phyloP scores from a whole-genome alignment of 1,139 yeast genomes.

The Pichia sp. region DNA sequence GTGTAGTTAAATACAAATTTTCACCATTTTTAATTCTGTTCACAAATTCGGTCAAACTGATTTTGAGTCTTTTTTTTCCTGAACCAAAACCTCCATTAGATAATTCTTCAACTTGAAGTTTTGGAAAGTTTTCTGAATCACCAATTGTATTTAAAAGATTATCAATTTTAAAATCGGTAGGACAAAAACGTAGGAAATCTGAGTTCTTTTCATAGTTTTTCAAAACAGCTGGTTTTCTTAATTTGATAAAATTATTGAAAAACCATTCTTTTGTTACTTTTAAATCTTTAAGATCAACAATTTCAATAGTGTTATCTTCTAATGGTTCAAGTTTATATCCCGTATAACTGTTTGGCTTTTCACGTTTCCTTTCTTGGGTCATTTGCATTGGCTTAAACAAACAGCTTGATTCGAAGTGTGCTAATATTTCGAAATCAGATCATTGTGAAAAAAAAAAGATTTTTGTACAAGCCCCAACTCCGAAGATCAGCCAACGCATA shows the following conservation, averaged over 20 bases:
- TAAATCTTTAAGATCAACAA: constrained; percentile 9
- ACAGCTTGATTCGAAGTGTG: too few species aligned
- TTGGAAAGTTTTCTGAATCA: constrained; percentile 20
- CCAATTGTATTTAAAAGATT: constrained; percentile 30
- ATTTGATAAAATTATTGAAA: constrained; percentile 11
- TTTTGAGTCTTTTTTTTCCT: constrained; percentile 43
- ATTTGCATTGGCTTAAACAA: too few species aligned
- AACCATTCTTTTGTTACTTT: constrained; percentile 12
- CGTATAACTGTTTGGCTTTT: constrained; percentile 4
- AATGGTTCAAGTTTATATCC: constrained; percentile 8
- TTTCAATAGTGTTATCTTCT: constrained; percentile 7
- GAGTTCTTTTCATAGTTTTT: constrained; percentile 2
- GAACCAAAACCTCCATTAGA: constrained; percentile 58
- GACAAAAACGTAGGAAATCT: constrained; percentile 13
- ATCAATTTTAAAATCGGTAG: constrained; percentile 31
- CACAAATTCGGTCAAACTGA: constrained; percentile 44
- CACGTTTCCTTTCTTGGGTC: constrained; percentile 4
- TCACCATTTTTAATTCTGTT: constrained; percentile 35
- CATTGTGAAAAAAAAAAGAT: neutral
- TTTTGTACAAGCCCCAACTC: too few species aligned
- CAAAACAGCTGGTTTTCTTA: constrained; percentile 14
- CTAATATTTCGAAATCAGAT: neutral
- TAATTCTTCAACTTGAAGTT: constrained; percentile 50
- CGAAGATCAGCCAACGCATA: too few species aligned
- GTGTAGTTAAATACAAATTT: constrained; percentile 57